These are phyloP conservation scores for Piloderma croceum DNA, from an alignment of 768 basidiomycete species.

Conservation along the genomic window DNA sequence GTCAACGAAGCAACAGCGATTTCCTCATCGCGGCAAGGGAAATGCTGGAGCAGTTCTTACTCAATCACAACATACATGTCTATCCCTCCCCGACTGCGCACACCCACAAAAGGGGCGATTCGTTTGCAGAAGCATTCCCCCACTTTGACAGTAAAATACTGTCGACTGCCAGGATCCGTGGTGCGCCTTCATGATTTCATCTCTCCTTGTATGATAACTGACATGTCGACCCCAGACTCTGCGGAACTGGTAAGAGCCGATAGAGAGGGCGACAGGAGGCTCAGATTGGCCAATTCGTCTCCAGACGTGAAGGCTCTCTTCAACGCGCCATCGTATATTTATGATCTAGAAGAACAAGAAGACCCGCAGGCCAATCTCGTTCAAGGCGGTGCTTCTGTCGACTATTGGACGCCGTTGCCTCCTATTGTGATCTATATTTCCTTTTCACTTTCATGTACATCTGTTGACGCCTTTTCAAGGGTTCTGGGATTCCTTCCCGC, in stretches of 20 bases:
- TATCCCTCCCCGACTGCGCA: constrained; percentile 77
- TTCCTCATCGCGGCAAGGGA: constrained; percentile 86
- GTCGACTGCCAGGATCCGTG: constrained; percentile 67
- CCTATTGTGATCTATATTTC: constrained; percentile 55
- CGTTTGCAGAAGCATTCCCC: constrained; percentile 92
- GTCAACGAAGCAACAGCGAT: constrained; percentile 92
- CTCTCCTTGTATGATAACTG: constrained; percentile 5
- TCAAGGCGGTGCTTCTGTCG: constrained; percentile 46
- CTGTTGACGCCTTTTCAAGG: constrained; percentile 34
- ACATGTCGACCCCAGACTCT: constrained; percentile 53
- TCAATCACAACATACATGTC: constrained; percentile 76
- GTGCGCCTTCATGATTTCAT: constrained; percentile 39
- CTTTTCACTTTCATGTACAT: constrained; percentile 11
- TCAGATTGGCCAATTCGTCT: constrained; percentile 83
- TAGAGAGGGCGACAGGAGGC: constrained; percentile 64
- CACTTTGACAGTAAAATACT: constrained; percentile 95
- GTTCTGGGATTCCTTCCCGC: constrained; percentile 62
- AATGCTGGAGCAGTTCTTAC: constrained; percentile 86
- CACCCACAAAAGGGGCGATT: constrained; percentile 81
- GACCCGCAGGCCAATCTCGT: constrained; percentile 58
- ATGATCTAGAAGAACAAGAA: constrained; percentile 69
- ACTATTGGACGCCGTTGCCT: constrained; percentile 74
- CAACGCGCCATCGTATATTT: constrained; percentile 79
- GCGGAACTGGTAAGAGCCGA: constrained; percentile 68
- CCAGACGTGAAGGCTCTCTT: constrained; percentile 95